Conservation (phyloP, 257 asterid species). For the Solanum corneliomulleri region DNA sequence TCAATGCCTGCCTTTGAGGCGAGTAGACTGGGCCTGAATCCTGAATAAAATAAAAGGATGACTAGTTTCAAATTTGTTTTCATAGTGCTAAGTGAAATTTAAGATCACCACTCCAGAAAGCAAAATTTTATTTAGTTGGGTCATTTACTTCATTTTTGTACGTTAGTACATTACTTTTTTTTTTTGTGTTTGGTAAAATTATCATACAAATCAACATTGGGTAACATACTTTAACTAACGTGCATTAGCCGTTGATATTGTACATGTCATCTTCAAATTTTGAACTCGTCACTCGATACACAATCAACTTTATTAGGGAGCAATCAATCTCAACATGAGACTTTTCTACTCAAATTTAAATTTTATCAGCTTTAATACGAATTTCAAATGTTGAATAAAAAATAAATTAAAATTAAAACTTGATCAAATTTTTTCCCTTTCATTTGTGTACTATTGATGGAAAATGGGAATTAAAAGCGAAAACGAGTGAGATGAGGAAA, state of each 20-base stretch:
- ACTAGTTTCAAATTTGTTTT: too few relatives aligned
- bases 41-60: neutral
- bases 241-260: neutral
- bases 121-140: neutral
- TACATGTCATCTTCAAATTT: too few relatives aligned
- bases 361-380: neutral
- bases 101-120: too few relatives aligned
- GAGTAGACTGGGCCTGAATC: neutral
- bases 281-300: neutral
- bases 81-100: too few relatives aligned
- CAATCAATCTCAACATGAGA: neutral
- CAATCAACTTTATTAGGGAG: neutral
- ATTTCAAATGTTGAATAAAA: fast-evolving
- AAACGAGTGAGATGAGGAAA: neutral
- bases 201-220: neutral
- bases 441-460: neutral
- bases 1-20: neutral
- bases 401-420: neutral
- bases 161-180: too few relatives aligned
- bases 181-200: neutral
- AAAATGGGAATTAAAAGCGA: neutral
- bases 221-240: neutral
- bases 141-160: neutral
- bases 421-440: neutral
- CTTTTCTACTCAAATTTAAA: neutral